A percentile compares a stretch with the other conserved stretches of the same genome.
These are phyloP conservation scores for Macrotyloma uniflorum DNA, from an alignment of 306 rosid species.

Conservation along the genomic window DNA sequence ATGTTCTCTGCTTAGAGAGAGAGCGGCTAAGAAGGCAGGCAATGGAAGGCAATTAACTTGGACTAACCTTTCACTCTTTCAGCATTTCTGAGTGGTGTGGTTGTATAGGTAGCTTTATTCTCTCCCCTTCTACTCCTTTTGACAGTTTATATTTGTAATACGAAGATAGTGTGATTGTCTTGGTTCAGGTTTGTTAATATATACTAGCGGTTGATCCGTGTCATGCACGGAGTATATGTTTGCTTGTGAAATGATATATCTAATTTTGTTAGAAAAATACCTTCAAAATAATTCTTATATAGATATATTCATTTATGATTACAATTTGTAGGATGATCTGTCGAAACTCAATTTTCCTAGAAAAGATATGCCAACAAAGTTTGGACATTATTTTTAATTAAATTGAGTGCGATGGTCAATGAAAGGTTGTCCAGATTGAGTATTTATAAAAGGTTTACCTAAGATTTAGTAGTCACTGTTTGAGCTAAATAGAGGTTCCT, in stretches of 20 bases:
- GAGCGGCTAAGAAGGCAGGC: slow-evolving; percentile 44
- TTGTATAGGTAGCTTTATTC: slow-evolving; percentile 69
- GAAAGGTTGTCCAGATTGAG: too few relatives aligned
- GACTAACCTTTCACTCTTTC: slow-evolving; percentile 56
- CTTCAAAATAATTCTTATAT: not conserved
- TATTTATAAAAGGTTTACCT: too few relatives aligned
- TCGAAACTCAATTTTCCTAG: not conserved
- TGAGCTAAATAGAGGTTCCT: too few relatives aligned
- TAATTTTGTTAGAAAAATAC: not conserved
- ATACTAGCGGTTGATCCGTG: not conserved
- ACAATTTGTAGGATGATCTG: not conserved
- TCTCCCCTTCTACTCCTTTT: slow-evolving; percentile 20
- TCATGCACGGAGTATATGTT: slow-evolving; percentile 19
- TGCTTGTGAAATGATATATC: not conserved
- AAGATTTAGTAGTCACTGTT: too few relatives aligned
- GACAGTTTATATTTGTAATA: slow-evolving; percentile 63
- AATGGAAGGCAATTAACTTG: slow-evolving; percentile 59
- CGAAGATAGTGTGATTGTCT: slow-evolving; percentile 63
- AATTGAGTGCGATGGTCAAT: not conserved
- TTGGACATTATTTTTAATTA: not conserved
- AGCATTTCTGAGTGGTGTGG: slow-evolving; percentile 65
- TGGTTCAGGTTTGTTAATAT: slow-evolving; percentile 77
- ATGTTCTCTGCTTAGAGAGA: slow-evolving; percentile 55
- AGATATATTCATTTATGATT: not conserved
- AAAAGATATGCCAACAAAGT: not conserved